A percentile compares a stretch with the other conserved stretches of the same genome.
These are phyloP conservation scores for Miscanthus lutarioriparius DNA, from an alignment of 176 grass and related monocot genomes.

Conservation along the genomic window DNA sequence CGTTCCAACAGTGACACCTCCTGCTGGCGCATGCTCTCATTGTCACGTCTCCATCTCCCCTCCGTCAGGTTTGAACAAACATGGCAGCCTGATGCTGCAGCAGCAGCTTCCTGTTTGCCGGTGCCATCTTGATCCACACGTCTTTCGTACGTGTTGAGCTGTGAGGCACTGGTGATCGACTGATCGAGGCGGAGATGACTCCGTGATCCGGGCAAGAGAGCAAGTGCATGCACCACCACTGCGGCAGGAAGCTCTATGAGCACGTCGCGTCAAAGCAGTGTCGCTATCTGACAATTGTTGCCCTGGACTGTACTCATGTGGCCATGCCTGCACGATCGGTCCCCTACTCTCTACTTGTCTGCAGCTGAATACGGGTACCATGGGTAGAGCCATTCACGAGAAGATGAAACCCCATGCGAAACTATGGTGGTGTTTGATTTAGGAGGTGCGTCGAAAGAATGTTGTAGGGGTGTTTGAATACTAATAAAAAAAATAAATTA, in stretches of 20 bases:
- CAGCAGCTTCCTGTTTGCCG: slow-evolving; percentile 28
- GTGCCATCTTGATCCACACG: not conserved
- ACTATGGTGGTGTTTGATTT: no score
- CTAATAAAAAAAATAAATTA: no score
- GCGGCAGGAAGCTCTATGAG: not conserved
- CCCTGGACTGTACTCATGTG: not conserved
- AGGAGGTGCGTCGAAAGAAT: no score
- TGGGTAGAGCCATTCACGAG: not conserved
- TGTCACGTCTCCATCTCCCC: not conserved
- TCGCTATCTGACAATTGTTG: slow-evolving; percentile 1
- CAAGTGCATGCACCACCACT: slow-evolving; percentile 23
- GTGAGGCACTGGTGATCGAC: no score
- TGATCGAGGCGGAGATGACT: not conserved
- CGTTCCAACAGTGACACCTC: not conserved
- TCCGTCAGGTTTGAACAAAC: slow-evolving; percentile 13
- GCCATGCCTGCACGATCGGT: not conserved
- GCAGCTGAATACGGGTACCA: not conserved
- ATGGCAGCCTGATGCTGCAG: not conserved
- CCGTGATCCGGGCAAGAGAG: not conserved
- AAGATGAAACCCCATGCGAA: not conserved
- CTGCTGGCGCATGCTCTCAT: not conserved
- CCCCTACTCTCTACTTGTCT: not conserved
- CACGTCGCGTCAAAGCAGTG: slow-evolving; percentile 17
- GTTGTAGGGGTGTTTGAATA: no score
- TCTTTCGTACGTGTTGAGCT: no score